Conservation (phyloP, 2,329 filamentous ascomycete species). For the Pseudogymnoascus sp. region DNA sequence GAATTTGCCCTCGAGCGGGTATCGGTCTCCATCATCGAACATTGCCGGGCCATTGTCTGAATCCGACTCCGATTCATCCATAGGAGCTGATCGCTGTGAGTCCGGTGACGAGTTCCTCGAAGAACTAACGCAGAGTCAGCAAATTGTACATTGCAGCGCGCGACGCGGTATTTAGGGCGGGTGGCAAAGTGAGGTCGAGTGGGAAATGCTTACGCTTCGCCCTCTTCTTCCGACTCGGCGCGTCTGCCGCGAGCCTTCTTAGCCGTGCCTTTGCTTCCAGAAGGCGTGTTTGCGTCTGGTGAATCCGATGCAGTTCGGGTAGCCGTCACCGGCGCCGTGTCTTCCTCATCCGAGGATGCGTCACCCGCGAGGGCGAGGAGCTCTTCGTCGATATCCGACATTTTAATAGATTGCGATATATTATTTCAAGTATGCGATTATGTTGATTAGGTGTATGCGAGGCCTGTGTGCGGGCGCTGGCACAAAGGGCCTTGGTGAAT, state of each 20-base stretch:
- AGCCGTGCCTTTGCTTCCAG: constrained; percentile 30
- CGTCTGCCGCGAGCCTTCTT: constrained; percentile 45
- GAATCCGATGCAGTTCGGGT: constrained; percentile 27
- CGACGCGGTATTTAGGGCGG: constrained; percentile 10
- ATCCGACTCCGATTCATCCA: constrained; percentile 85
- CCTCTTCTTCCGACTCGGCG: constrained; percentile 65
- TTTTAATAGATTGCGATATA: constrained; percentile 32
- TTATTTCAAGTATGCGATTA: background rate
- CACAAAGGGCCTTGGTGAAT: constrained; percentile 2
- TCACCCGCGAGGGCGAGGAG: constrained; percentile 87
- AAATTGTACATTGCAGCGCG: constrained; percentile 10
- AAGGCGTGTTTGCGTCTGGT: constrained; percentile 39
- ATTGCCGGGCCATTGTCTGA: constrained; percentile 46
- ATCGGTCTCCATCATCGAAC: constrained; percentile 54
- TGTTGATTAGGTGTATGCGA: background rate
- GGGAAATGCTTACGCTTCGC: constrained; percentile 63
- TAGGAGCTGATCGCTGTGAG: constrained; percentile 73
- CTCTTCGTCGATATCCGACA: constrained; percentile 90
- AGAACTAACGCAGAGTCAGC: constrained; percentile 43
- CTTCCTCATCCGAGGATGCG: constrained; percentile 49
- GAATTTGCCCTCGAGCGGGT: constrained; percentile 84
- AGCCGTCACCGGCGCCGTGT: constrained; percentile 34
- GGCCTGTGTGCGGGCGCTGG: background rate
- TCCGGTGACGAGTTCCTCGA: constrained; percentile 59
- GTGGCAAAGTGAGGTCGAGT: constrained; percentile 10